Evolutionary conservation across 208 protist species (phyloP).

Genomic region (Zelonia costaricensis): DNA sequence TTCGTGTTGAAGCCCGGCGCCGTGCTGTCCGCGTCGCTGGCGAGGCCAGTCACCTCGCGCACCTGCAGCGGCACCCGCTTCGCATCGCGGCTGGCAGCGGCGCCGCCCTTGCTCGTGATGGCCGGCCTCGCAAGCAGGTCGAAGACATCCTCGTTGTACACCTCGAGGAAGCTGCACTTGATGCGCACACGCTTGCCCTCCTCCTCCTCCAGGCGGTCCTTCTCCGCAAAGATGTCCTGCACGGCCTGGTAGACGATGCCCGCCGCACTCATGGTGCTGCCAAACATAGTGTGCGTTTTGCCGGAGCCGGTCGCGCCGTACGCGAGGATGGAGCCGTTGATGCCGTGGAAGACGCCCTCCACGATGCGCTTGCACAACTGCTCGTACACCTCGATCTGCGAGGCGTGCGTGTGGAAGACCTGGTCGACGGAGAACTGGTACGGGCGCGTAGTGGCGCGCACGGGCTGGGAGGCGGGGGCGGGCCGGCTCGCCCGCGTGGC

Average conservation of each 20-base stretch:
- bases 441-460: slow-evolving; percentile 22
- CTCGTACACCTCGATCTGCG: slow-evolving; percentile 78
- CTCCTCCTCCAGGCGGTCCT: slow-evolving; percentile 58
- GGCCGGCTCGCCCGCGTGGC: too few relatives aligned
- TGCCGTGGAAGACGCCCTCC: slow-evolving; percentile 67
- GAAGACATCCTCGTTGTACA: slow-evolving; percentile 91
- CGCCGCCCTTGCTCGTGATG: not conserved
- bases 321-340: slow-evolving; percentile 86
- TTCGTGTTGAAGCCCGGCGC: slow-evolving; percentile 11
- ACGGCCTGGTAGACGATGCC: slow-evolving; percentile 84
- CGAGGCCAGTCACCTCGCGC: slow-evolving; percentile 26
- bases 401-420: slow-evolving; percentile 65
- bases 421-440: slow-evolving; percentile 75
- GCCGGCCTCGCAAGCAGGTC: slow-evolving; percentile 58
- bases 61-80: slow-evolving; percentile 50
- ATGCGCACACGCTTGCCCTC: slow-evolving; percentile 53
- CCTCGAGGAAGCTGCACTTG: slow-evolving; percentile 79
- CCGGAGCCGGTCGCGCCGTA: slow-evolving; percentile 90
- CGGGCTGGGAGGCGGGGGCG: slow-evolving; percentile 3
- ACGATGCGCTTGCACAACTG: slow-evolving; percentile 64
- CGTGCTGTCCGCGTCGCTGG: not conserved
- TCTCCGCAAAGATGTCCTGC: slow-evolving; percentile 79
- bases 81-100: not conserved
- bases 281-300: slow-evolving; percentile 94
- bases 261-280: slow-evolving; percentile 63